Conservation (phyloP, 768 basidiomycete species). For the Xerocomellus chrysenteron region DNA sequence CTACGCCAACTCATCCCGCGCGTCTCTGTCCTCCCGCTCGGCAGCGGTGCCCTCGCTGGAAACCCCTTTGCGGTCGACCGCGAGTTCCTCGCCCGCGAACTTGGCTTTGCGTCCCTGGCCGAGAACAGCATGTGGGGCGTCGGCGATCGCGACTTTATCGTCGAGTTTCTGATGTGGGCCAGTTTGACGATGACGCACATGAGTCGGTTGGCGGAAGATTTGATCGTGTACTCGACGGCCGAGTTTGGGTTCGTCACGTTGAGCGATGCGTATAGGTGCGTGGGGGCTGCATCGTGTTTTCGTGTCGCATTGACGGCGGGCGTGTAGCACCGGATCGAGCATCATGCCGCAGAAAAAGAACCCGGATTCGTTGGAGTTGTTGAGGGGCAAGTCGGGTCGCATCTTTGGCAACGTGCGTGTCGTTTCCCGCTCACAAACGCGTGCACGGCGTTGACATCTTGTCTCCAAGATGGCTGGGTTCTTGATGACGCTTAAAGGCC, state of each 20-base stretch:
- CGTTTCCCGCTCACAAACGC: neutral
- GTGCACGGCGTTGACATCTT: neutral
- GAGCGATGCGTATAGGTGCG: constrained; percentile 94
- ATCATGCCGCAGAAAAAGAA: constrained; percentile 99
- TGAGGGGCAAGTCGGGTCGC: constrained; percentile 93
- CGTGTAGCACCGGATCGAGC: constrained; percentile 87
- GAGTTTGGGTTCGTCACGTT: constrained; percentile 97
- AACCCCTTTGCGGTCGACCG: constrained; percentile 95
- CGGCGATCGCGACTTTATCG: constrained; percentile 94
- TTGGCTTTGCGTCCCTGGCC: constrained; percentile 83
- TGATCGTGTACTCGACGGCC: constrained; percentile 94
- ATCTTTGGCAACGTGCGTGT: constrained; percentile 82
- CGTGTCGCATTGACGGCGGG: neutral
- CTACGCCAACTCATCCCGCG: constrained; percentile 83
- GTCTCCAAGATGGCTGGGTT: constrained; percentile 85
- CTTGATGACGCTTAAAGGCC: constrained; percentile 94
- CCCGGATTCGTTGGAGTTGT: constrained; percentile 91
- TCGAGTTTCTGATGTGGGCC: constrained; percentile 96
- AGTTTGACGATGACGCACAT: constrained; percentile 91
- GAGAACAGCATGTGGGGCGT: constrained; percentile 98
- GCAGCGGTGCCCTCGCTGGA: constrained; percentile 92
- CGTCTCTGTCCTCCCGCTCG: constrained; percentile 90
- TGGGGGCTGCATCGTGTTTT: neutral
- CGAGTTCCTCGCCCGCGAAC: constrained; percentile 86
- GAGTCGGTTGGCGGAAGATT: constrained; percentile 92